Base-by-base conservation (phyloP, 352 stramenopile species). In the Phytophthora sansomeana region DNA sequence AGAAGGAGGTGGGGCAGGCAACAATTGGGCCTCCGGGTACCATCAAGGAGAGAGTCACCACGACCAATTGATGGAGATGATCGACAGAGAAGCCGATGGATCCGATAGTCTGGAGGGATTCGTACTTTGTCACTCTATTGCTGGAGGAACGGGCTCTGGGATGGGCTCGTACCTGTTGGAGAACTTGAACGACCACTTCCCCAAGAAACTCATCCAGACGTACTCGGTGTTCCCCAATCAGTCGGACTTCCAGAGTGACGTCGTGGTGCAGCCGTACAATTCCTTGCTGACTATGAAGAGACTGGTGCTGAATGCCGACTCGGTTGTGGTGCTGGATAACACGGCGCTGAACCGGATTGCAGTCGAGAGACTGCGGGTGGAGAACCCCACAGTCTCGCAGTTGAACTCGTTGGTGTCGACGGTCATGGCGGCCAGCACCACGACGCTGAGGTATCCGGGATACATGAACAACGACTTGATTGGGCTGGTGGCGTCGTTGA, bases 401-500 rank as follows among this genome's bases (percentile, higher is more conserved):
- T 80, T 99, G 32, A 99, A 99, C 75, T 98, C 93, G 51, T 78
- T 99, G 17, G 98, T 99, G 26, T 98, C 96, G 2, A 99, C 97
- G 4, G 98, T 99, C 51, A 99, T 99, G 97, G 98, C 98, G 0
- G 97, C 97, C 0, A 98, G 91, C 8, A 99, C 98, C 0, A 99
- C 97, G 6, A 99, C 98, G 17, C 73, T 99, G 66, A 82, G 97
- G 30, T 97, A 98, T 69, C 97, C 97, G 1, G 96, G 97, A 3
- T 99, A 99, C 75, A 99, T 99, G 96, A 99, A 99, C 85, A 99
- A 99, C 78, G 98, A 99, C 82, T 87, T 99, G 13, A 98, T 99
- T 74, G 97, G 98, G 6, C 81, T 99, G 5, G 85, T 99, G 32
- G 97, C 98, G 35, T 98, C 92, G 33, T 75, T 99, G 10, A 99